Evolutionary conservation across 164 flowering plant species (phyloP).

Genomic region (Kalanchoe fedtschenkoi): DNA sequence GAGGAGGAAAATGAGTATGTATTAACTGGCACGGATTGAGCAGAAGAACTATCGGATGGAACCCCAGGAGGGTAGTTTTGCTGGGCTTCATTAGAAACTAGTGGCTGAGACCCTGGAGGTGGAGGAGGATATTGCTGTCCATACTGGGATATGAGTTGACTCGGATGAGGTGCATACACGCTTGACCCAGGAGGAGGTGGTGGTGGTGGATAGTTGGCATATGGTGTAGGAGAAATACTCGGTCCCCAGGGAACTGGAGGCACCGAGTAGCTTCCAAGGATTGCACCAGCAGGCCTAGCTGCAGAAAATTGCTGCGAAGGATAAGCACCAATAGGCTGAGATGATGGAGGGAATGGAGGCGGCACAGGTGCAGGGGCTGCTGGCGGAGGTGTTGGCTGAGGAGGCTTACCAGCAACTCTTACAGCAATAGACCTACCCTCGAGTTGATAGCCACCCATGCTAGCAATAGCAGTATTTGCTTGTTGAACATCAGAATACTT

Average conservation of each 20-base stretch:
- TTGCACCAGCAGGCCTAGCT: constrained; percentile 45
- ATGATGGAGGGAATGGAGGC: constrained; percentile 42
- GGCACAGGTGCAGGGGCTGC: constrained; percentile 55
- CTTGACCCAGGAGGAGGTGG: constrained; percentile 56
- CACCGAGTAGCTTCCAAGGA: constrained; percentile 9
- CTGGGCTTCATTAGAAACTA: constrained; percentile 35
- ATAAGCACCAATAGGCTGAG: constrained; percentile 45
- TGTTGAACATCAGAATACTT: constrained; percentile 72
- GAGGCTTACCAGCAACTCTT: constrained; percentile 93
- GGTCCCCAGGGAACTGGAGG: constrained; percentile 54
- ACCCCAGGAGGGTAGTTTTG: constrained; percentile 56
- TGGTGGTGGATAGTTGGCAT: constrained; percentile 29
- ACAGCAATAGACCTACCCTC: constrained; percentile 88
- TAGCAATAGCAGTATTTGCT: constrained; percentile 70
- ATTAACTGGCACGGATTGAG: constrained; percentile 21
- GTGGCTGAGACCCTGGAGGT: constrained; percentile 31
- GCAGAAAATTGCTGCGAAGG: constrained; percentile 71
- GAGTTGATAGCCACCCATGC: constrained; percentile 76
- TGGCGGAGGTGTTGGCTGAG: constrained; percentile 69
- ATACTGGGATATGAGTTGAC: constrained; percentile 55
- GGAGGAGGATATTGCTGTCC: constrained; percentile 66
- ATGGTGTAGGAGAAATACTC: constrained; percentile 34
- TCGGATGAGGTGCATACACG: constrained; percentile 35
- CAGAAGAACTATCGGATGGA: constrained; percentile 28
- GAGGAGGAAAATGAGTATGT: constrained; percentile 31